Conservation (phyloP, 129 eudicot genomes). For the Tagetes patula region DNA sequence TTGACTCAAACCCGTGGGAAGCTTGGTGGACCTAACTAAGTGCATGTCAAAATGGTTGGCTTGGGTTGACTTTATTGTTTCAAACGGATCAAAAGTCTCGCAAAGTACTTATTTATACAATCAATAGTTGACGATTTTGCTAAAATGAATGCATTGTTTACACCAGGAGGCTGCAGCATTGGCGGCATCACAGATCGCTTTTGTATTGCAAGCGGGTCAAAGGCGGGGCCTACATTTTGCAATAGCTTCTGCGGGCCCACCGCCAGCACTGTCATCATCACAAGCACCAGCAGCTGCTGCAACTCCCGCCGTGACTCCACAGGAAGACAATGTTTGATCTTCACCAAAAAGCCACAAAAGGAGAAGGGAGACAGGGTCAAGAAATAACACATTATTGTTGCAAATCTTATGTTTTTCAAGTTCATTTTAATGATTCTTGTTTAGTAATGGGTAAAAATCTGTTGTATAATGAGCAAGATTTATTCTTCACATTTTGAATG, state of each 20-base stretch:
- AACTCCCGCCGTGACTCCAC: constrained; percentile 39
- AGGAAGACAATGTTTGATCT: constrained; percentile 40
- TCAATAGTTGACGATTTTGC: not conserved
- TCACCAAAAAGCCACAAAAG: constrained; percentile 19
- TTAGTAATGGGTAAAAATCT: constrained; percentile 20
- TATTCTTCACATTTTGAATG: constrained; percentile 15
- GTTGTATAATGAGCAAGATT: constrained; percentile 7
- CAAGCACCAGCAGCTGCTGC: constrained; percentile 38
- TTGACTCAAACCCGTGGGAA: not conserved
- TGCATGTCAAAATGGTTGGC: not conserved
- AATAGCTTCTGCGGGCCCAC: constrained; percentile 38
- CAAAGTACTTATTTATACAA: not conserved
- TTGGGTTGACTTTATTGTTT: not conserved
- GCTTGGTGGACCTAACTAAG: not conserved
- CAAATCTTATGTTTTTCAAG: not conserved
- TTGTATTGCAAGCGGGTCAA: constrained; percentile 58
- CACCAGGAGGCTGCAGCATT: constrained; percentile 76
- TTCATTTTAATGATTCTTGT: constrained; percentile 1
- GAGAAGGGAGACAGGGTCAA: constrained; percentile 16
- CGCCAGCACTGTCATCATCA: constrained; percentile 17
- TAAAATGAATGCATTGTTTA: not conserved
- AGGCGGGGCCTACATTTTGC: constrained; percentile 56
- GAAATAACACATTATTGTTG: constrained; percentile 22
- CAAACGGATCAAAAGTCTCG: not conserved
- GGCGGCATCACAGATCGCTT: constrained; percentile 69